These are phyloP conservation scores for Tricholoma sp. DNA, from an alignment of 768 basidiomycete genomes.

Conservation along the genomic window DNA sequence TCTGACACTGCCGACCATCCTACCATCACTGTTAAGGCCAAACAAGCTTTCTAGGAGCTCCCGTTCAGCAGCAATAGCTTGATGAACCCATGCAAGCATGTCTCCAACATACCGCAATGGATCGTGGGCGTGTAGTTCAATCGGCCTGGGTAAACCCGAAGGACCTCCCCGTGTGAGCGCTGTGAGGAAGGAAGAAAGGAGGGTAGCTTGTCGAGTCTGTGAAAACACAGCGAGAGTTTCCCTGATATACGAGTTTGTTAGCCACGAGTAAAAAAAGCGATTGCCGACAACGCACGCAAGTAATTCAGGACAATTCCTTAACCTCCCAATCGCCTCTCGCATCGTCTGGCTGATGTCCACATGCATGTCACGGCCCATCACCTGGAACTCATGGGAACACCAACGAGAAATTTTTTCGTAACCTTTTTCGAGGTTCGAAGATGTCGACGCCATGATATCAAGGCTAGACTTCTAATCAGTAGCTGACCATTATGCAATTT, in stretches of 20 bases:
- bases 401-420: conserved; percentile 88
- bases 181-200: conserved; percentile 78
- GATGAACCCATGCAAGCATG: conserved; percentile 99
- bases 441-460: conserved; percentile 85
- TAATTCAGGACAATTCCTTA: conserved; percentile 76
- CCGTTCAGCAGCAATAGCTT: conserved; percentile 89
- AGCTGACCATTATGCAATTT: not conserved
- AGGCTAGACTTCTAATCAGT: conserved; percentile 39
- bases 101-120: conserved; percentile 95
- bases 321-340: conserved; percentile 66
- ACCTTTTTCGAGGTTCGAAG: conserved; percentile 79
- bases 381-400: conserved; percentile 80
- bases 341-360: conserved; percentile 63
- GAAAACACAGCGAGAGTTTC: conserved; percentile 77
- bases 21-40: conserved; percentile 52
- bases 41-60: conserved; percentile 92
- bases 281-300: conserved; percentile 47
- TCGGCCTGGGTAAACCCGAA: conserved; percentile 82
- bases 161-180: conserved; percentile 88
- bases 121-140: conserved; percentile 97
- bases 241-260: conserved; percentile 17
- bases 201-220: conserved; percentile 74
- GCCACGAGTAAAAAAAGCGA: not conserved
- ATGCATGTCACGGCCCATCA: conserved; percentile 68
- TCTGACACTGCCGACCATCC: conserved; percentile 76